phyloP scores from a whole-genome alignment of 441 rosid species.

The Erodium moschatum region DNA sequence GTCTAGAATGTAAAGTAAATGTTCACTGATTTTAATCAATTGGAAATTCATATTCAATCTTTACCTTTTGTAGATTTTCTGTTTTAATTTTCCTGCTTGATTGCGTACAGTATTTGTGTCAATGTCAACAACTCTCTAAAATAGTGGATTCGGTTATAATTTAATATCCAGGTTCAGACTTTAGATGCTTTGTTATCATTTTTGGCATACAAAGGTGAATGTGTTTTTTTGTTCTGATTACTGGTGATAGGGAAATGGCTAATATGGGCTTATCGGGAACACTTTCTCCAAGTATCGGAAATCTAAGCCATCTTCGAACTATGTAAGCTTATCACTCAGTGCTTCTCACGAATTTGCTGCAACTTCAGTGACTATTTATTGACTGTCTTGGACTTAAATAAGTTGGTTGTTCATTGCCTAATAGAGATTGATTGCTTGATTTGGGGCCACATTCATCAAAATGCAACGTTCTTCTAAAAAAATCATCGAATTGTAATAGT shows the following conservation, averaged over 20 bases:
- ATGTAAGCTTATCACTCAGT: slow-evolving; percentile 37
- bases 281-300: slow-evolving; percentile 62
- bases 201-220: slow-evolving; percentile 1
- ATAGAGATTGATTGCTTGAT: not conserved
- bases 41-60: not conserved
- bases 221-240: not conserved
- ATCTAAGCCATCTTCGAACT: slow-evolving; percentile 60
- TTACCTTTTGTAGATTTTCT: not conserved
- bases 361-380: not conserved
- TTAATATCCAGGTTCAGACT: not conserved
- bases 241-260: slow-evolving; percentile 56
- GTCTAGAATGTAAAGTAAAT: too few relatives aligned
- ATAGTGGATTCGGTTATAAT: not conserved
- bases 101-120: not conserved
- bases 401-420: not conserved
- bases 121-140: not conserved
- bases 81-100: not conserved
- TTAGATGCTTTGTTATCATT: not conserved
- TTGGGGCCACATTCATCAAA: not conserved
- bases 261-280: slow-evolving; percentile 62
- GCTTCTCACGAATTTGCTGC: not conserved
- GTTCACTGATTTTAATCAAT: not conserved
- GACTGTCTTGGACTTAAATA: not conserved
- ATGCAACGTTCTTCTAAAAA: not conserved
- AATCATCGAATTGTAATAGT: not conserved